Base-by-base conservation (phyloP, 768 basidiomycete species). In the Rhodotorula toruloides region DNA sequence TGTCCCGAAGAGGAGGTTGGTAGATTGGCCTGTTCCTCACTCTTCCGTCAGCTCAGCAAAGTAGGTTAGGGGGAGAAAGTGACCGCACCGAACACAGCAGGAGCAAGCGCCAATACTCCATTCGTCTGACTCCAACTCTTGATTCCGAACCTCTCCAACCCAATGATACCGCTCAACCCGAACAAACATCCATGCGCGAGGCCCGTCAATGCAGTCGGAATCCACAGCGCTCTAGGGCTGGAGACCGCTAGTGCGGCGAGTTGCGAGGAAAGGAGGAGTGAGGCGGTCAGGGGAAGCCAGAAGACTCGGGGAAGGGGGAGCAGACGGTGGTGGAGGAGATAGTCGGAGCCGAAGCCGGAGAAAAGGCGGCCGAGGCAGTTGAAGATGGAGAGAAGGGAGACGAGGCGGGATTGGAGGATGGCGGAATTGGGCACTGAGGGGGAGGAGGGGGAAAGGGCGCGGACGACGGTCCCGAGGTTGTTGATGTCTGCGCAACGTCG, bases 311-410 rank as follows among this genome's bases (percentile, higher is more conserved):
- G 27, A 46, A 46, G 44, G 44, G 13, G 21, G 44, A 11, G 44
- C 12, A 25, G 8, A 9, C n/a, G 13, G 50, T 67, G 50, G 42
- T 68, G 67, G 1, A 64, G 47, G 53, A 70, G 39, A 27, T 50
- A 46, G 50, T 70, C 68, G 22, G 59, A 58, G 12, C 46, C 43
- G 50, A 65, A 65, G 34, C 68, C 68, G 37, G 34, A 43, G 31
- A 46, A 21, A 29, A 70, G 54, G 12, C 68, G 63, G 14, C 68
- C 68, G 37, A 56, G 32, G 31, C 50, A 65, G 64, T 70, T 70
- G 63, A 55, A 70, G 42, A 70, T 27, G 29, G 63, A 65, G 17
- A 70, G 60, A 43, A 70, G 63, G 31, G 68, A 70, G 49, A 70
- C 68, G 37, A 70, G 68, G 52, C 54, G 59, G 4, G 59, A 46